These are phyloP conservation scores for Aquilaria yunnanensis DNA, from an alignment of 345 rosid species.

Conservation along the genomic window DNA sequence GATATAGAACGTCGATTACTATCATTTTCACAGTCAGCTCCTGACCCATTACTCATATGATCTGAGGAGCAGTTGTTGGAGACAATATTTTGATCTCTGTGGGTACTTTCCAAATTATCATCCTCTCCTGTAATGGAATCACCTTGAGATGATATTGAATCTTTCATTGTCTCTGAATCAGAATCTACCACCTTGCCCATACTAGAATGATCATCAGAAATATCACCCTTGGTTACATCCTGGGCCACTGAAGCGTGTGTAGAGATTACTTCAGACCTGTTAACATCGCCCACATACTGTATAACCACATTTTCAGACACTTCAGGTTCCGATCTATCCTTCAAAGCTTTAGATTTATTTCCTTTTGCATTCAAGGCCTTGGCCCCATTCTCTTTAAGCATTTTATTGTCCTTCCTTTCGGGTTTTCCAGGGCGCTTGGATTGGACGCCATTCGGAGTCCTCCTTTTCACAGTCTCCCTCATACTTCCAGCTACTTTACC, in stretches of 20 bases:
- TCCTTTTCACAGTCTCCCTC: constrained; percentile 53
- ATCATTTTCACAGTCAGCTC: constrained; percentile 20
- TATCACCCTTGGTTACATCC: constrained; percentile 22
- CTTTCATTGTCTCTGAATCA: constrained; percentile 46
- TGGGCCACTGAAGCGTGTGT: constrained; percentile 16
- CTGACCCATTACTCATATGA: constrained; percentile 17
- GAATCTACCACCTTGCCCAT: constrained; percentile 46
- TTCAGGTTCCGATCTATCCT: constrained; percentile 41
- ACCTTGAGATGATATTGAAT: constrained; percentile 52
- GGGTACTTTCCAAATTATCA: constrained; percentile 39
- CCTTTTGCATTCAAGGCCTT: constrained; percentile 35
- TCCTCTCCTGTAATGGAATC: constrained; percentile 38
- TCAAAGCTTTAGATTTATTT: constrained; percentile 37
- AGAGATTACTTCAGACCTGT: constrained; percentile 35
- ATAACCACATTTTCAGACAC: constrained; percentile 48
- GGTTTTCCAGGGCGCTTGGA: constrained; percentile 46
- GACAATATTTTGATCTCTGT: constrained; percentile 22
- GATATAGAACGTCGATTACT: constrained; percentile 18
- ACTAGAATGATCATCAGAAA: constrained; percentile 28
- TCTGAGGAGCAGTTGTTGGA: constrained; percentile 18
- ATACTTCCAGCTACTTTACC: constrained; percentile 17
- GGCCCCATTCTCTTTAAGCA: constrained; percentile 35
- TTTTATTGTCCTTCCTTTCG: constrained; percentile 43
- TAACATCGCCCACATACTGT: constrained; percentile 58
- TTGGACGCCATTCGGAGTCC: constrained; percentile 41